Base-by-base conservation (phyloP, 148 eudicot genomes). In the Fagopyrum homotropicum region DNA sequence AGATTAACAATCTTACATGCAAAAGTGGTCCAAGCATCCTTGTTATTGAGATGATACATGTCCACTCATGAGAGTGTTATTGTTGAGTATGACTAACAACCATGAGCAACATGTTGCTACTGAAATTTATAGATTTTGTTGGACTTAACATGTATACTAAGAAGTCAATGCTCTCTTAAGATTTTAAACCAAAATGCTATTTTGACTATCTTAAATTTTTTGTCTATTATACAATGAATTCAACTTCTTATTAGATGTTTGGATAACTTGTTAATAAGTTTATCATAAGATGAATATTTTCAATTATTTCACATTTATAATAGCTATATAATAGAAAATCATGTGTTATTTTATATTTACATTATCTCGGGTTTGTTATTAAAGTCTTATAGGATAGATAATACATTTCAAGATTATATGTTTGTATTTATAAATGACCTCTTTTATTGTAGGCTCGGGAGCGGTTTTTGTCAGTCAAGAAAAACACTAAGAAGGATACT, bases 401-500 rank as follows among this genome's bases (percentile, higher is more conserved):
- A 9, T 40, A 43, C 22, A 69, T 68, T 35, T 22, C 3, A 4
- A 16, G 4, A 35, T 35, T 45, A 35, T 68, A 22, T 11, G 15
- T 12, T 9, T 61, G 26, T 29, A 8, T 29, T 10, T 61, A 14
- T 17, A 10, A 3, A 26, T 46, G 35, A 72, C 45, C 16, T 19
- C 35, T 70, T 43, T 72, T 72, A 15, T 16, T 72, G 74, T 16
- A 94, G 98, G 91, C 87, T 2, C 93, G 98, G 35, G 98, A 94
- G 72, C 88, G 89, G 80, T 90, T 82, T 80, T 78, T 91, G 72
- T 84, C 98, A 35, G 79, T 94, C 74, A 85, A 93, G 75, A 94
- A 87, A 88, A 90, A 85, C 75, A 78, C 98, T 47, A 84, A 86
- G 83, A 82, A 82, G 77, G 98, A 94, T 84, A 77, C 87, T 80